phyloP scores from a whole-genome alignment of 192 early-diverging fungal species.

The Dimargaris cristalligena region DNA sequence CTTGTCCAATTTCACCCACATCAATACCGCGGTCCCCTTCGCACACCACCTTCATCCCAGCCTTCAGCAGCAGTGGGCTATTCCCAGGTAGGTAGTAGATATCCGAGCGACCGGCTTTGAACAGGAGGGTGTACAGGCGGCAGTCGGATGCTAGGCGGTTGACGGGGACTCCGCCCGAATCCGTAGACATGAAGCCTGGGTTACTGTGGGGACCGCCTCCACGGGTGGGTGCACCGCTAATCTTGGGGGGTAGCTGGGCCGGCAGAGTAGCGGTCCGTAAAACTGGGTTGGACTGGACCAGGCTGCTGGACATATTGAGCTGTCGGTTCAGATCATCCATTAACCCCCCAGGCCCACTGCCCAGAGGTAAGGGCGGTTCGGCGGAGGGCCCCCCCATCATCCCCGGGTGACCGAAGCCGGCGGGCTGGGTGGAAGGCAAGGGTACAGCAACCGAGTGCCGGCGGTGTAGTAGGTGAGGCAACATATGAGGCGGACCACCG shows the following conservation, averaged over 20 bases:
- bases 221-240: no score
- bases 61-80: slow-evolving; percentile 24
- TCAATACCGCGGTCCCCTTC: slow-evolving; percentile 85
- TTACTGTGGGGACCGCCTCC: slow-evolving; percentile 16
- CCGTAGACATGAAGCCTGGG: slow-evolving; percentile 19
- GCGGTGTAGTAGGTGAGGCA: slow-evolving; percentile 20
- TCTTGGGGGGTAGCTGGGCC: slow-evolving; percentile 2
- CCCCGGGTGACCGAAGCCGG: slow-evolving; percentile 15
- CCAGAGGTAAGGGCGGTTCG: slow-evolving; percentile 23
- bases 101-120: slow-evolving; percentile 75
- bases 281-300: slow-evolving; percentile 26
- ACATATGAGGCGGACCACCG: no score
- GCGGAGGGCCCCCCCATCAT: slow-evolving; percentile 16
- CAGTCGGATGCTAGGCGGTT: slow-evolving; percentile 28
- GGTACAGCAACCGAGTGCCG: slow-evolving; percentile 33
- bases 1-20: slow-evolving; percentile 69
- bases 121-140: slow-evolving; percentile 67
- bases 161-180: slow-evolving; percentile 27
- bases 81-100: slow-evolving; percentile 54
- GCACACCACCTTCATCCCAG: slow-evolving; percentile 67
- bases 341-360: not conserved
- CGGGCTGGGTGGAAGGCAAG: slow-evolving; percentile 17
- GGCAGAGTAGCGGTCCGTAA: slow-evolving; percentile 3
- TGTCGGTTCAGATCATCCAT: not conserved
- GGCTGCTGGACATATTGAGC: slow-evolving; percentile 28